Conservation (phyloP, 192 early-diverging fungal species). For the Coemansia sp. region DNA sequence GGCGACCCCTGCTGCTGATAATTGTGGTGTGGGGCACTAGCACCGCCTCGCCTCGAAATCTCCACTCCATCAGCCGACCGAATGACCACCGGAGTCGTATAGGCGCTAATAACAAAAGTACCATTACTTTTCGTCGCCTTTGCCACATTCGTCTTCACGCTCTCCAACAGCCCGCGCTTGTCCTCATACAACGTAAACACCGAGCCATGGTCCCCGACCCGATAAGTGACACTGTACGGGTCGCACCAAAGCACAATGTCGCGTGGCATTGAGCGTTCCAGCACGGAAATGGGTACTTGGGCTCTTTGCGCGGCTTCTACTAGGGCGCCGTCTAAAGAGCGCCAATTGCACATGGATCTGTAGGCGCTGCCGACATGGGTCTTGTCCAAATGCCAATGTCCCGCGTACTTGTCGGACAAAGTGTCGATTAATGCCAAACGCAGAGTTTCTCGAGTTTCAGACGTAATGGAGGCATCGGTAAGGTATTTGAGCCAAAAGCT, state of each 20-base stretch:
- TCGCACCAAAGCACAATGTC: constrained; percentile 77
- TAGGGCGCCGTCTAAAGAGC: constrained; percentile 64
- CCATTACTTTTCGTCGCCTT: constrained; percentile 42
- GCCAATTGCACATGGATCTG: constrained; percentile 75
- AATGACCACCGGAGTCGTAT: constrained; percentile 55
- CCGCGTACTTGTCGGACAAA: constrained; percentile 62
- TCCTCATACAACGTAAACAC: constrained; percentile 70
- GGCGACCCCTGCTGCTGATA: constrained; percentile 41
- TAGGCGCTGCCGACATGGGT: constrained; percentile 74
- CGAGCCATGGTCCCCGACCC: constrained; percentile 71
- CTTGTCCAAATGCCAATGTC: constrained; percentile 73
- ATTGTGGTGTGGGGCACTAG: constrained; percentile 10
- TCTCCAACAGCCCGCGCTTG: constrained; percentile 48
- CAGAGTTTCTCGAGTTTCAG: constrained; percentile 37
- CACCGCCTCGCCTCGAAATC: constrained; percentile 43
- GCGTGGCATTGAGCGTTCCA: constrained; percentile 63
- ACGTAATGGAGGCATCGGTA: constrained; percentile 27
- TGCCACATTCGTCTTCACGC: constrained; percentile 49
- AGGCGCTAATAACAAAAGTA: constrained; percentile 56
- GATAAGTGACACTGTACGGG: constrained; percentile 71
- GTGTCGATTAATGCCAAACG: constrained; percentile 49
- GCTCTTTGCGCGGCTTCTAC: constrained; percentile 60
- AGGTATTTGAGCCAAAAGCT: constrained; percentile 52
- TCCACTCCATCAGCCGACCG: constrained; percentile 55
- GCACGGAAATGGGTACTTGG: constrained; percentile 45